Percentiles rank a stretch among this genome's conserved stretches.
These are phyloP conservation scores for Hapsidospora chrysogenum DNA, from an alignment of 495 filamentous ascomycete genomes.

Conservation along the genomic window DNA sequence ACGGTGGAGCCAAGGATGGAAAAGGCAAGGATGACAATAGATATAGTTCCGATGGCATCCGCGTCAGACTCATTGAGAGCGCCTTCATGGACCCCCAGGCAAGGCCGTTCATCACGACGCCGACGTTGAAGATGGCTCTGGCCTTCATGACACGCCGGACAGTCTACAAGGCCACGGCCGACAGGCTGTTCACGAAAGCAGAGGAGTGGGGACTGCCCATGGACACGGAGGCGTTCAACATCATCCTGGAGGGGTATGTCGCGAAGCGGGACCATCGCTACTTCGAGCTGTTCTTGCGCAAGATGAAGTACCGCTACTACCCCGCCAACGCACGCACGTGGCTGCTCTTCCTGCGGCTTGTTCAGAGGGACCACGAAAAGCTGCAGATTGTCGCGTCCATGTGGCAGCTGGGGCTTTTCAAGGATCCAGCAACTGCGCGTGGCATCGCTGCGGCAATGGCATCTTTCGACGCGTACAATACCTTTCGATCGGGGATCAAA, in stretches of 20 bases:
- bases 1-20: conserved; percentile 5
- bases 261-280: conserved; percentile 12
- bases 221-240: conserved; percentile 8
- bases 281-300: conserved; percentile 13
- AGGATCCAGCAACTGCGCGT: conserved; percentile 6
- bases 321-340: conserved; percentile 18
- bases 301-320: conserved; percentile 15
- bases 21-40: conserved; percentile 12
- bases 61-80: conserved; percentile 8
- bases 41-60: conserved; percentile 2
- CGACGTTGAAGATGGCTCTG: conserved; percentile 22
- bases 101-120: conserved; percentile 8
- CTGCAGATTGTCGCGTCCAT: conserved; percentile 17
- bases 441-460: conserved; percentile 17
- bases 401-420: conserved; percentile 11
- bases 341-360: conserved; percentile 20
- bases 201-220: conserved; percentile 7
- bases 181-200: conserved; percentile 10
- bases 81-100: conserved; percentile 12
- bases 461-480: conserved; percentile 14
- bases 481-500: conserved; percentile 8
- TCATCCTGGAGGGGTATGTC: conserved; percentile 10
- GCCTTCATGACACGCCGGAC: conserved; percentile 10
- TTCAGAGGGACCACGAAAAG: conserved; percentile 19
- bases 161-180: conserved; percentile 4